phyloP scores from a whole-genome alignment of 805 yeast genomes.

The Suhomyces sp. region DNA sequence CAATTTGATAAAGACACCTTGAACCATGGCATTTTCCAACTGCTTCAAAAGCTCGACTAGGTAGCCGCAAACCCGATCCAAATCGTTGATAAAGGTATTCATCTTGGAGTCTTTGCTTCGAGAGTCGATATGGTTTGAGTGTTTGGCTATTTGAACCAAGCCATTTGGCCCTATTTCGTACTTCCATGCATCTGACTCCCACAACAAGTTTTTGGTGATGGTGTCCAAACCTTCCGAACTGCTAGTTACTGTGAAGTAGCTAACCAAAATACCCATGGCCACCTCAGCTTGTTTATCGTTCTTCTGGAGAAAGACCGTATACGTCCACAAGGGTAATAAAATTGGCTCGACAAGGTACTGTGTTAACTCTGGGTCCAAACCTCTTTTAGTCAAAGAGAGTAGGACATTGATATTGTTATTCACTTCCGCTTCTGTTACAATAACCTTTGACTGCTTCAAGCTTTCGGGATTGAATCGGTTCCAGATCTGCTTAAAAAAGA shows the following conservation, averaged over 20 bases:
- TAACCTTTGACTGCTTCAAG: conserved; percentile 14
- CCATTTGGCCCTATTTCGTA: conserved; percentile 42
- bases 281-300: conserved; percentile 31
- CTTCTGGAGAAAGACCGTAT: conserved; percentile 33
- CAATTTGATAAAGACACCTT: conserved; percentile 45
- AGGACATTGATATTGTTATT: conserved; percentile 65
- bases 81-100: conserved; percentile 22
- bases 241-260: conserved; percentile 27
- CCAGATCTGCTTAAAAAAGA: conserved; percentile 54
- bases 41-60: conserved; percentile 45
- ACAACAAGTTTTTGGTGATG: conserved; percentile 32
- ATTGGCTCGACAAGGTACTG: conserved; percentile 28
- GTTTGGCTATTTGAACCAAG: conserved; percentile 26
- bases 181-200: conserved; percentile 37
- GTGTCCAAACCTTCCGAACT: conserved; percentile 23
- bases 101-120: conserved; percentile 23
- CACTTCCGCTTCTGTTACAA: conserved; percentile 47
- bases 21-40: conserved; percentile 47
- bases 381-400: conserved; percentile 54
- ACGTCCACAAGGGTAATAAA: conserved; percentile 43
- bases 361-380: conserved; percentile 23
- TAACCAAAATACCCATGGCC: conserved; percentile 35
- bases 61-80: conserved; percentile 25
- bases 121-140: conserved; percentile 1
- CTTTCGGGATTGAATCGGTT: conserved; percentile 36